Base-by-base conservation (phyloP, 1,284 basidiomycete genomes). In the Quambalaria eucalypti region DNA sequence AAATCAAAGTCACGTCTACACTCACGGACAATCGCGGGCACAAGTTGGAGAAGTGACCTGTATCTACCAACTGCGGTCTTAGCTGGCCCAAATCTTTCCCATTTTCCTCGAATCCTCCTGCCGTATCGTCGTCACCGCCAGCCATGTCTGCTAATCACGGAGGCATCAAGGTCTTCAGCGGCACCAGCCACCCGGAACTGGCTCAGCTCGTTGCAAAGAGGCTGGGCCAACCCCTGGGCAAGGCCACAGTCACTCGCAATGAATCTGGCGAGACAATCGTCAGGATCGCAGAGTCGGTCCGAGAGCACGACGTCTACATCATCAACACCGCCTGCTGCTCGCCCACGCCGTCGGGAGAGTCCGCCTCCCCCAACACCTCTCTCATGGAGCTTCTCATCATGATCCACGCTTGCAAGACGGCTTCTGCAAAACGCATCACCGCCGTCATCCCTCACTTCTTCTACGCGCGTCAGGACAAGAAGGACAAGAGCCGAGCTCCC, bases 221-320 rank as follows among this genome's bases (percentile, higher is more conserved):
- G 9, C 69, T 74, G 9, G 71, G 71, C 14, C 65, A 65, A 33
- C 67, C 70, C 9, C 64, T 74, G 1, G 71, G 71, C 54, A 64
- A 66, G 33, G 65, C 89, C 16, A 87, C 88, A 66, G 85, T 96
- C 52, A 84, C 84, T 47, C 84, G 86, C 74, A 93, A 89, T 73
- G 88, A 88, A 16, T 87, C 92, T 61, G 92, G 92, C 60, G 92
- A 96, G 79, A 88, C 87, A 50, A 85, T 85, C 71, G 87, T 98
- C 57, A 87, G 87, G 60, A 91, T 98, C 74, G 82, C 83, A 56
- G 95, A 98, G 79, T 91, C 88, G 54, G 95, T 98, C 30, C 87
- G 93, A 57, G 93, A 98, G 78, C 88, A 90, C 78, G 95, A 98
- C 78, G 95, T 98, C 55, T 98, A 98, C 81, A 97, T 98, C 77